Percentiles rank a stretch among this genome's conserved stretches.
phyloP scores from a whole-genome alignment of 768 basidiomycete species.

The Coprinopsis strossmayeri region DNA sequence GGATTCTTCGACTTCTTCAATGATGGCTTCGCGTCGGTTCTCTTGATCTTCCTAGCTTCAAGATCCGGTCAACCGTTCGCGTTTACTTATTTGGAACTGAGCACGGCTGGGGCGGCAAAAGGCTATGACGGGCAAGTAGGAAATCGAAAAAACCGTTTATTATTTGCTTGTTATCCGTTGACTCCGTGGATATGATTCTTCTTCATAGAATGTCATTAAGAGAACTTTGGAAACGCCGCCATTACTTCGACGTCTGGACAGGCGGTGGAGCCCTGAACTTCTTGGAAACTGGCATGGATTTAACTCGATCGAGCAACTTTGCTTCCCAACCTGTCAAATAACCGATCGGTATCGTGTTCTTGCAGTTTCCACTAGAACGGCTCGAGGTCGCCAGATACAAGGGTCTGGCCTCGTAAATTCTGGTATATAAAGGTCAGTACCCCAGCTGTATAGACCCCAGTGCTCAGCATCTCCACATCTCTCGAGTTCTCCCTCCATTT shows the following conservation, averaged over 20 bases:
- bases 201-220: too few relatives aligned
- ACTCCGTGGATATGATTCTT: too few relatives aligned
- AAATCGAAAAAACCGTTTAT: too few relatives aligned
- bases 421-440: neutral
- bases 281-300: neutral
- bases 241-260: neutral
- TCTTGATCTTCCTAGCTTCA: too few relatives aligned
- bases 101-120: too few relatives aligned
- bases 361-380: too few relatives aligned
- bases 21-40: too few relatives aligned
- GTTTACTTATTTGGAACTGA: too few relatives aligned
- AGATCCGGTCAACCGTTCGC: too few relatives aligned
- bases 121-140: too few relatives aligned
- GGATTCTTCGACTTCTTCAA: too few relatives aligned
- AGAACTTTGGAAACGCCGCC: neutral
- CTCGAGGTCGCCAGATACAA: neutral
- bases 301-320: neutral
- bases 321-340: neutral
- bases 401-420: neutral
- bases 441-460: neutral
- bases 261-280: slow-evolving; percentile 2
- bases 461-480: neutral
- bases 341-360: neutral
- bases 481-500: slow-evolving; percentile 10
- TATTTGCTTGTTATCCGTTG: too few relatives aligned